These are phyloP conservation scores for Cutaneotrichosporon sp. DNA, from an alignment of 1,284 basidiomycete species.

Conservation along the genomic window DNA sequence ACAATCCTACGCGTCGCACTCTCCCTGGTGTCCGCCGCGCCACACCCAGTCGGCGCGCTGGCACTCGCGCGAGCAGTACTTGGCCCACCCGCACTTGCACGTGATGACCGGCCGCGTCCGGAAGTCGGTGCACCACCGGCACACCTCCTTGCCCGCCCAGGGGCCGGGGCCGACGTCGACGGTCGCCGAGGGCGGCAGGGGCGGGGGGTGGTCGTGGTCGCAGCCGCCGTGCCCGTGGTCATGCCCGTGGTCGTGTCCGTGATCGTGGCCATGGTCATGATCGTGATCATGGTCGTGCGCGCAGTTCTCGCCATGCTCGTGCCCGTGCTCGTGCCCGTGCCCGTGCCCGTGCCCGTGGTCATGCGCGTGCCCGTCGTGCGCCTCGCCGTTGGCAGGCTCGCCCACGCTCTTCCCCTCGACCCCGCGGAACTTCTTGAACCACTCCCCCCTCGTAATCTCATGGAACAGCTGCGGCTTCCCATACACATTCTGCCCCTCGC, in stretches of 20 bases:
- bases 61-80: constrained; percentile 50
- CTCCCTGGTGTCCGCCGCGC: constrained; percentile 38
- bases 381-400: neutral
- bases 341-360: neutral
- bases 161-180: constrained; percentile 17
- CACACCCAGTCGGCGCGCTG: constrained; percentile 47
- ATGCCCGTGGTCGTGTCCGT: neutral
- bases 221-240: neutral
- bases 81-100: constrained; percentile 47
- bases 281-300: neutral
- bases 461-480: constrained; percentile 44
- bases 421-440: constrained; percentile 35
- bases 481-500: constrained; percentile 32
- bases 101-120: constrained; percentile 23
- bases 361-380: neutral
- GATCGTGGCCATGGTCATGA: neutral
- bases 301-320: neutral
- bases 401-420: constrained; percentile 5
- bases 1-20: constrained; percentile 27
- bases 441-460: constrained; percentile 39
- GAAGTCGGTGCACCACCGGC: constrained; percentile 49
- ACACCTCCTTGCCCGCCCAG: constrained; percentile 41
- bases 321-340: neutral
- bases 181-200: neutral
- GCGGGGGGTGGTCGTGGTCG: neutral